Percentiles rank a stretch among this genome's conserved stretches.
These are phyloP conservation scores for Solanum piurae DNA, from an alignment of 257 asterid genomes.

Conservation along the genomic window DNA sequence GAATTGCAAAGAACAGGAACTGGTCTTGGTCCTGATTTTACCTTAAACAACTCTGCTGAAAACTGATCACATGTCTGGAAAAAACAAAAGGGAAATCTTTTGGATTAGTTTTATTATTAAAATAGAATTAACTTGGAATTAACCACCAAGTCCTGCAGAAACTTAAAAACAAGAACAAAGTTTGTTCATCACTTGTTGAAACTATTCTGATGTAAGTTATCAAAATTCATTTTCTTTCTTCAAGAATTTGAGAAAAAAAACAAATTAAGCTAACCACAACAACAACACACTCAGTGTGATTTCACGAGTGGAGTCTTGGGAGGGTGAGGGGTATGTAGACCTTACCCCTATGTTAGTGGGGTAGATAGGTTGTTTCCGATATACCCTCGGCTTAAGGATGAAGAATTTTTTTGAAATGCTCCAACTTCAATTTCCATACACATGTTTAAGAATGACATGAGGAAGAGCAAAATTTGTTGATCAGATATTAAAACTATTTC, in stretches of 20 bases:
- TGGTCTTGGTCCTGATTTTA: conserved; percentile 26
- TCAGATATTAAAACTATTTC: not conserved
- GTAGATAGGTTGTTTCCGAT: not conserved
- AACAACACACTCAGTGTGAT: not conserved
- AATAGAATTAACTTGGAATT: not conserved
- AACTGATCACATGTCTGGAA: conserved; percentile 77
- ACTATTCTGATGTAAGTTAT: not conserved
- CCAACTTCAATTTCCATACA: not conserved
- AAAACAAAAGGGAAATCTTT: not conserved
- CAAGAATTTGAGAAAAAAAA: not conserved
- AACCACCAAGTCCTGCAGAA: no score
- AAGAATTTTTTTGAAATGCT: not conserved
- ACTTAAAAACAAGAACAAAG: not conserved
- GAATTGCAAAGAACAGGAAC: conserved; percentile 77
- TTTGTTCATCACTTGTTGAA: not conserved
- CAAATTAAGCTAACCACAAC: not conserved
- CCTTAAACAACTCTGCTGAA: conserved; percentile 59
- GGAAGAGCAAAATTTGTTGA: not conserved
- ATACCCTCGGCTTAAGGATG: not conserved
- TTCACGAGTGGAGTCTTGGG: not conserved
- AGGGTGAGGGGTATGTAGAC: not conserved
- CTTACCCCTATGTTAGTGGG: not conserved
- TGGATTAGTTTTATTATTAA: not conserved
- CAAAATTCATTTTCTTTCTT: not conserved
- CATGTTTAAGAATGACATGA: not conserved